phyloP scores from a whole-genome alignment of 2,329 filamentous ascomycete species.

The Colletotrichum chrysophilum region DNA sequence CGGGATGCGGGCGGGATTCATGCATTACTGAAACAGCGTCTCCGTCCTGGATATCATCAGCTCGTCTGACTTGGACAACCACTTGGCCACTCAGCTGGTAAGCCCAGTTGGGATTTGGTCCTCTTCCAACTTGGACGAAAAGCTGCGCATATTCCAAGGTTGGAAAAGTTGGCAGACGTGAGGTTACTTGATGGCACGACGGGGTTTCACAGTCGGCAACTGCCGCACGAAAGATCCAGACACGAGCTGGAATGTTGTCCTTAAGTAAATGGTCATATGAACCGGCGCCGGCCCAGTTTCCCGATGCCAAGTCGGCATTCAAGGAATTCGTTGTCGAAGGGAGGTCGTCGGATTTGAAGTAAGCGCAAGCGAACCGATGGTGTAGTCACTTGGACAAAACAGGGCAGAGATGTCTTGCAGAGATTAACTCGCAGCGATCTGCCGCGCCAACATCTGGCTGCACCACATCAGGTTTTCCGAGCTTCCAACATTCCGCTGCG shows the following conservation, averaged over 20 bases:
- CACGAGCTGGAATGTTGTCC: not conserved
- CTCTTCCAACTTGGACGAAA: not conserved
- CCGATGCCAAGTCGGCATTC: not conserved
- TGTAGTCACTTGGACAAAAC: conserved; percentile 3
- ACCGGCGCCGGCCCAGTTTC: not conserved
- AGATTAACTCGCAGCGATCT: conserved; percentile 16
- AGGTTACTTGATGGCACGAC: not conserved
- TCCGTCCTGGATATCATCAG: not conserved
- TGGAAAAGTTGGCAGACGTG: not conserved
- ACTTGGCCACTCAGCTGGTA: not conserved
- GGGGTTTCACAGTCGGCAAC: not conserved
- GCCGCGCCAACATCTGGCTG: not conserved
- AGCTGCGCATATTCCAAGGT: not conserved
- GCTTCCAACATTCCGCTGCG: not conserved
- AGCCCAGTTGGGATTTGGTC: not conserved
- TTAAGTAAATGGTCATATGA: not conserved
- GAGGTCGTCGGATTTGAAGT: conserved; percentile 1
- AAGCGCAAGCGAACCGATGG: not conserved
- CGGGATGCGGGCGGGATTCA: not conserved
- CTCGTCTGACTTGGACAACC: not conserved
- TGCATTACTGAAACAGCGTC: conserved; percentile 9
- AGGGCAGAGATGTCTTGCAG: not conserved
- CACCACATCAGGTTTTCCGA: not conserved
- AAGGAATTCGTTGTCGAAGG: not conserved
- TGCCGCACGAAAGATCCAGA: not conserved